Evolutionary conservation across 495 filamentous ascomycete genomes (phyloP).

Genomic region (Pseudevernia furfuracea): DNA sequence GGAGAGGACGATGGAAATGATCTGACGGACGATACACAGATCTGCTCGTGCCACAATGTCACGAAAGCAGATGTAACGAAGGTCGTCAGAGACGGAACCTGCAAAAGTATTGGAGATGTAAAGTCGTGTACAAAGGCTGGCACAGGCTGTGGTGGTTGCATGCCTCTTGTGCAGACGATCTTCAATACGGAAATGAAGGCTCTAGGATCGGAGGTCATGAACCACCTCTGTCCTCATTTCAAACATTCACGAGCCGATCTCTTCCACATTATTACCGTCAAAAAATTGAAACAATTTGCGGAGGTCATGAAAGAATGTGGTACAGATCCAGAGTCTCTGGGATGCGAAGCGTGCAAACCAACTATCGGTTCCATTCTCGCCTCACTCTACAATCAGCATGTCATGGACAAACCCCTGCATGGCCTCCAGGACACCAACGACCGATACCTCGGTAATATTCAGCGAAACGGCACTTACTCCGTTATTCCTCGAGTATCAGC

Average conservation of each 20-base stretch:
- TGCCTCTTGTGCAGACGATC: conserved; percentile 86
- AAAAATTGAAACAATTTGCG: conserved; percentile 63
- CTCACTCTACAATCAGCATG: conserved; percentile 75
- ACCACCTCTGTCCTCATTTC: conserved; percentile 84
- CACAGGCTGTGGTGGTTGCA: conserved; percentile 88
- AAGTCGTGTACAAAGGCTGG: conserved; percentile 95
- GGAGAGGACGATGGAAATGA: conserved; percentile 66
- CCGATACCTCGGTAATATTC: conserved; percentile 86
- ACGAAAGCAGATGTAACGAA: conserved; percentile 75
- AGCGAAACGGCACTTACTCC: conserved; percentile 87
- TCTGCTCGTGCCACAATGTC: conserved; percentile 96
- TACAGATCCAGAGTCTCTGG: conserved; percentile 63
- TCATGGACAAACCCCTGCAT: conserved; percentile 67
- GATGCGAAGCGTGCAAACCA: conserved; percentile 90
- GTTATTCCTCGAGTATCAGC: conserved; percentile 80
- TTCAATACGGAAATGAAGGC: conserved; percentile 88
- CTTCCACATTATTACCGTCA: conserved; percentile 83
- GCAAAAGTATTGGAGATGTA: conserved; percentile 78
- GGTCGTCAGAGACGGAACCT: conserved; percentile 70
- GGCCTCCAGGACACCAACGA: conserved; percentile 95
- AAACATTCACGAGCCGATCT: conserved; percentile 80
- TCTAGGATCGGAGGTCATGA: conserved; percentile 87
- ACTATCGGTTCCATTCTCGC: conserved; percentile 78
- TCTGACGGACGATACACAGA: conserved; percentile 75
- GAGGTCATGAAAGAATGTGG: conserved; percentile 82